These are phyloP conservation scores for Kluyveromyces dobzhanskii DNA, from an alignment of 805 yeast species.

Conservation along the genomic window DNA sequence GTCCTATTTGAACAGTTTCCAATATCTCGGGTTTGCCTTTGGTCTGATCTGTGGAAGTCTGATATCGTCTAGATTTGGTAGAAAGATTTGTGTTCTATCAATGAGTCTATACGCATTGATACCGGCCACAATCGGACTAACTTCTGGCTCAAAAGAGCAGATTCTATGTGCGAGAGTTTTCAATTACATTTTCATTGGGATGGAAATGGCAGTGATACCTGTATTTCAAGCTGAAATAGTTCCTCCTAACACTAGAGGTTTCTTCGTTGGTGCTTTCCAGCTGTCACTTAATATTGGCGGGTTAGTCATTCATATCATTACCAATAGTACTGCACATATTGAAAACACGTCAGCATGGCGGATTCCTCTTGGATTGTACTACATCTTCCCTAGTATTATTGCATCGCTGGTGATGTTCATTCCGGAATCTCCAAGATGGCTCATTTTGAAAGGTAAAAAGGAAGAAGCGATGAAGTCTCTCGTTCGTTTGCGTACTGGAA, in stretches of 20 bases:
- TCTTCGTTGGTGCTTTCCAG: constrained; percentile 6
- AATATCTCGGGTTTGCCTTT: constrained; percentile 5
- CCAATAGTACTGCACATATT: constrained; percentile 3
- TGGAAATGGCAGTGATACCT: constrained; percentile 6
- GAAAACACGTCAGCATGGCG: constrained; percentile 2
- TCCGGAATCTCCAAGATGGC: constrained; percentile 69
- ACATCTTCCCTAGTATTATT: constrained; percentile 6
- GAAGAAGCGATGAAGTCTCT: constrained; percentile 45
- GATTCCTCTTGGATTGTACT: constrained; percentile 5
- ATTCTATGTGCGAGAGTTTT: constrained; percentile 4
- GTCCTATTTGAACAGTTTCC: constrained; percentile 6
- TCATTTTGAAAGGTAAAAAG: constrained; percentile 44
- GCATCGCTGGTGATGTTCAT: constrained; percentile 5
- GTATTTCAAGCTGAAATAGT: constrained; percentile 6
- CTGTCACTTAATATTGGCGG: constrained; percentile 5
- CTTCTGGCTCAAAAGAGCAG: constrained; percentile 4
- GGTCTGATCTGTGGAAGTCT: constrained; percentile 5
- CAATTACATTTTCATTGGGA: constrained; percentile 5
- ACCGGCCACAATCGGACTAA: constrained; percentile 4
- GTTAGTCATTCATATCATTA: constrained; percentile 5
- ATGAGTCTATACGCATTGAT: constrained; percentile 6
- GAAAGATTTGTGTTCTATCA: constrained; percentile 6
- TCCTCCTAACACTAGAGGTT: constrained; percentile 5
- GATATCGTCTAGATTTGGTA: constrained; percentile 2
- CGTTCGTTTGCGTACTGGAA: constrained; percentile 32